Evolutionary conservation across 805 yeast genomes (phyloP).

Genomic region (Starmera amethionina): DNA sequence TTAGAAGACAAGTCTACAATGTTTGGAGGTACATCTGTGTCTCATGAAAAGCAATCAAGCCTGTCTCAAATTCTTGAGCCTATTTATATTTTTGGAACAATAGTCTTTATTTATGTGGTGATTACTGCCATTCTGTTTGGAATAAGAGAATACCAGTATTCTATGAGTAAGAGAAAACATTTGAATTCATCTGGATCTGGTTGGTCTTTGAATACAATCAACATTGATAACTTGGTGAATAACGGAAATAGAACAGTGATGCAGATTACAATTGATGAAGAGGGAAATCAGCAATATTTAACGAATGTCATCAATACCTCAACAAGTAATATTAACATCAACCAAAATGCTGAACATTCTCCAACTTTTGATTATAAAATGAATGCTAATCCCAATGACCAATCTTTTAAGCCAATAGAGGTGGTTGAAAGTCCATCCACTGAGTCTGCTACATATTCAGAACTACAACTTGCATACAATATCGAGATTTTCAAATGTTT

Average conservation of each 20-base stretch:
- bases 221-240: neutral
- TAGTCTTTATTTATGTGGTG: constrained; percentile 9
- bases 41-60: constrained; percentile 2
- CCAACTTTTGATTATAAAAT: neutral
- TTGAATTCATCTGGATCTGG: constrained; percentile 9
- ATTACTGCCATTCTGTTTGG: constrained; percentile 14
- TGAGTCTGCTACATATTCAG: neutral
- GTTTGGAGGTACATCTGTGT: constrained; percentile 4
- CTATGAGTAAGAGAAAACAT: constrained; percentile 10
- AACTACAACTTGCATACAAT: neutral
- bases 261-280: too few species aligned
- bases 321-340: neutral
- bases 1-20: constrained; percentile 16
- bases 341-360: neutral
- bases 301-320: too few species aligned
- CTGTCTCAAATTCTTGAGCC: constrained; percentile 17
- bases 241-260: too few species aligned
- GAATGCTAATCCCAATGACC: neutral
- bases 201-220: constrained; percentile 10
- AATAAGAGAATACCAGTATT: constrained; percentile 19
- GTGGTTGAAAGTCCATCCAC: constrained; percentile 6
- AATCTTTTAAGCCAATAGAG: constrained; percentile 1
- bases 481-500: too few species aligned
- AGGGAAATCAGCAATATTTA: too few species aligned
- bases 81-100: constrained; percentile 13